Percentiles rank a stretch among this genome's conserved stretches.
phyloP scores from a whole-genome alignment of 768 basidiomycete genomes.

The Mycena vitilis region DNA sequence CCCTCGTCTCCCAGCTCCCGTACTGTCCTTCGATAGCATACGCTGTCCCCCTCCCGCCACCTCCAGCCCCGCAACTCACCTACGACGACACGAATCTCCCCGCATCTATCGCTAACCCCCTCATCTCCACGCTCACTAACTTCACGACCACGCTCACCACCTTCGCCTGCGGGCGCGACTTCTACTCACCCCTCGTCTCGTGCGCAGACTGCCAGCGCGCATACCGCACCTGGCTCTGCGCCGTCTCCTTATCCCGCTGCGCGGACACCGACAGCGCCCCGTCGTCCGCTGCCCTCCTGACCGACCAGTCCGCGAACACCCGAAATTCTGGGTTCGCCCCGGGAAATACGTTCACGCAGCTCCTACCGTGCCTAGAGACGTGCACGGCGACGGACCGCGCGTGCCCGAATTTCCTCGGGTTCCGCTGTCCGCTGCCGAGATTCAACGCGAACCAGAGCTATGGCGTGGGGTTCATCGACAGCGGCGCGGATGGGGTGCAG shows the following conservation, averaged over 20 bases:
- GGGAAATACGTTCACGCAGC: conserved; percentile 60
- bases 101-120: conserved; percentile 55
- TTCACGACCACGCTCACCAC: conserved; percentile 80
- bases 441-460: conserved; percentile 79
- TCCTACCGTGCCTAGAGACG: conserved; percentile 84
- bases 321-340: conserved; percentile 64
- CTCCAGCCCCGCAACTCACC: conserved; percentile 51
- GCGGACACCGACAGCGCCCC: conserved; percentile 50
- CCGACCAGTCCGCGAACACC: conserved; percentile 38
- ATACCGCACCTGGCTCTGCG: conserved; percentile 85
- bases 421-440: conserved; percentile 69
- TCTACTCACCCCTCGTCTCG: conserved; percentile 81
- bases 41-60: conserved; percentile 72
- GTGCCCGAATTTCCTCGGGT: conserved; percentile 80
- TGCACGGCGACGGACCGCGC: conserved; percentile 80
- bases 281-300: conserved; percentile 42
- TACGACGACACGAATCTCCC: conserved; percentile 69
- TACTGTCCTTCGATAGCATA: conserved; percentile 82
- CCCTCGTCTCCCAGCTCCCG: conserved; percentile 75
- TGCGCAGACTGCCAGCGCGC: conserved; percentile 80
- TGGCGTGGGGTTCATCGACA: conserved; percentile 81
- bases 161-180: conserved; percentile 82
- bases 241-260: conserved; percentile 80
- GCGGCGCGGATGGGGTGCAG: conserved; percentile 56
- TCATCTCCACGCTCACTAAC: conserved; percentile 73